Conservation (phyloP, 2,329 filamentous ascomycete species). For the Truncatella angustata region DNA sequence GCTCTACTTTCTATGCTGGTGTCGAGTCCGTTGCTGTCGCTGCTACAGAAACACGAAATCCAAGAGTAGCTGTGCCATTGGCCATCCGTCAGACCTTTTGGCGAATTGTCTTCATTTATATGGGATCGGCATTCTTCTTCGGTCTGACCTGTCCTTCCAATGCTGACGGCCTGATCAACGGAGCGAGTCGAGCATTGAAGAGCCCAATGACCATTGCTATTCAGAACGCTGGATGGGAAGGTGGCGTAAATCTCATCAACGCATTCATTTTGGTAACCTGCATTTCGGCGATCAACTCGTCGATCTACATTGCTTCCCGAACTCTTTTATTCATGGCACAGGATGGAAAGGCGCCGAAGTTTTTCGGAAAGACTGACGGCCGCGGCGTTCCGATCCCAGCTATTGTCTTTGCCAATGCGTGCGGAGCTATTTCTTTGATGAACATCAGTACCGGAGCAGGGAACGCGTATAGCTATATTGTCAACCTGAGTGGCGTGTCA, state of each 20-base stretch:
- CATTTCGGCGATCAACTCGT: conserved; percentile 69
- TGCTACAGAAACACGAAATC: conserved; percentile 60
- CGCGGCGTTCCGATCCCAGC: conserved; percentile 60
- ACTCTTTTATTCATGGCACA: conserved; percentile 76
- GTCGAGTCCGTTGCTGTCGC: conserved; percentile 61
- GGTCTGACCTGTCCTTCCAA: conserved; percentile 72
- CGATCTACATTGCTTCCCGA: conserved; percentile 74
- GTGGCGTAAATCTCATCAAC: conserved; percentile 74
- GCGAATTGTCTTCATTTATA: conserved; percentile 62
- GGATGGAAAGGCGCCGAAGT: conserved; percentile 65
- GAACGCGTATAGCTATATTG: conserved; percentile 66
- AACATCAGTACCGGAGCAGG: conserved; percentile 66
- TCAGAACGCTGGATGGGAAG: conserved; percentile 70
- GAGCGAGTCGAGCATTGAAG: conserved; percentile 61
- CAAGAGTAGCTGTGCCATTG: conserved; percentile 51
- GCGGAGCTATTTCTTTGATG: conserved; percentile 73
- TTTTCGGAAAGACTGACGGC: conserved; percentile 66
- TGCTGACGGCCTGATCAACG: conserved; percentile 60
- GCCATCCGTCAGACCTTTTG: conserved; percentile 61
- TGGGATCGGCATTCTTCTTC: conserved; percentile 72
- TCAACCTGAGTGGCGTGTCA: conserved; percentile 67
- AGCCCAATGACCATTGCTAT: conserved; percentile 74
- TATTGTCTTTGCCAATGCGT: conserved; percentile 67
- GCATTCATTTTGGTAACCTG: conserved; percentile 74
- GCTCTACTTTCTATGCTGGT: conserved; percentile 69